Percentiles rank a stretch among this genome's conserved stretches.
phyloP scores from a whole-genome alignment of 2,329 filamentous ascomycete species.

The Hypomyces perniciosus region DNA sequence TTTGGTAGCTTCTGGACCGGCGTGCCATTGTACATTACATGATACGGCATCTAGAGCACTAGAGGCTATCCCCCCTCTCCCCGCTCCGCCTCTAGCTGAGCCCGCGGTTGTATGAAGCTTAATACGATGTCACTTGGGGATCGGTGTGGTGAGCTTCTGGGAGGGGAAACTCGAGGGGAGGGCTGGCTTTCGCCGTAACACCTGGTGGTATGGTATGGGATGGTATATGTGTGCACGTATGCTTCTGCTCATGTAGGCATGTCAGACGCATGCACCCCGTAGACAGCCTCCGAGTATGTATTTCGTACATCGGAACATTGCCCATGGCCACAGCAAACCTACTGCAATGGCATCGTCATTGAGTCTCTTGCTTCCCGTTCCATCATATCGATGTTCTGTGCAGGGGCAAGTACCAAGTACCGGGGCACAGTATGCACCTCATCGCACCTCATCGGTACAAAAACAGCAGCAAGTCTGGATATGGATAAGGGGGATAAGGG shows the following conservation, averaged over 20 bases:
- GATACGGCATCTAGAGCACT: not conserved
- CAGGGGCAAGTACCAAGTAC: not conserved
- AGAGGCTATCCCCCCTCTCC: not conserved
- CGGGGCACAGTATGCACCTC: constrained; percentile 7
- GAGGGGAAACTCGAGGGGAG: too few relatives aligned
- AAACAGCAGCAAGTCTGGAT: not conserved
- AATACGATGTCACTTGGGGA: too few relatives aligned
- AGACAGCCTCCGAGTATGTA: too few relatives aligned
- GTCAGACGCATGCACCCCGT: too few relatives aligned
- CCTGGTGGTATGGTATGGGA: too few relatives aligned
- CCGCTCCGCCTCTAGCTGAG: too few relatives aligned
- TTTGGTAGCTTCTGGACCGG: not conserved
- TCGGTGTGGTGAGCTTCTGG: too few relatives aligned
- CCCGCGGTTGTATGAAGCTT: too few relatives aligned
- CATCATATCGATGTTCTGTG: constrained; percentile 7
- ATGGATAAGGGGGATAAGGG: not conserved
- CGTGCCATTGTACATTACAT: not conserved
- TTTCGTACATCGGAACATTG: too few relatives aligned
- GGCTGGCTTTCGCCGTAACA: too few relatives aligned
- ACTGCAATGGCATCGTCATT: constrained; percentile 3
- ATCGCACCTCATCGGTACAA: constrained; percentile 7
- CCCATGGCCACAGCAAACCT: constrained; percentile 5
- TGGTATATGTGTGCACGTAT: too few relatives aligned
- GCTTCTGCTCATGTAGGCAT: too few relatives aligned
- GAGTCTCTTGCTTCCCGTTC: constrained; percentile 9